phyloP scores from a whole-genome alignment of 2,329 filamentous ascomycete genomes.

The Clonostachys solani region DNA sequence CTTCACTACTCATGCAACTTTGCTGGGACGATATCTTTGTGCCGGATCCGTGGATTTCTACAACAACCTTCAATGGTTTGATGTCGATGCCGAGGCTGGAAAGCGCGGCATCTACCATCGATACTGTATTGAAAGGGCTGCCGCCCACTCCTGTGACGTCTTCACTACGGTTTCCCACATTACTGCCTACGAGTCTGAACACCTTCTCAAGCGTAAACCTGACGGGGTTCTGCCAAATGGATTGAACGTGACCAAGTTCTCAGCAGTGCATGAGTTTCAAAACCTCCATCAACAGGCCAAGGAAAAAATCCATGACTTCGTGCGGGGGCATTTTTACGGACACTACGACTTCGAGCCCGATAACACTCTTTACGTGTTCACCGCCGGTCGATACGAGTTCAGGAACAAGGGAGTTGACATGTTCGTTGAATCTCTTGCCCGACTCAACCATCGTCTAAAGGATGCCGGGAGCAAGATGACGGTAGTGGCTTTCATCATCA shows the following conservation, averaged over 20 bases:
- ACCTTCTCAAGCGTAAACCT: conserved; percentile 94
- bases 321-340: conserved; percentile 96
- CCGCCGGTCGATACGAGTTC: conserved; percentile 94
- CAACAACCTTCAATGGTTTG: conserved; percentile 96
- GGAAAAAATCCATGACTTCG: conserved; percentile 97
- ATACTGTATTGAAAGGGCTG: conserved; percentile 95
- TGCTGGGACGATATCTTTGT: conserved; percentile 93
- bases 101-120: conserved; percentile 98
- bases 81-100: conserved; percentile 92
- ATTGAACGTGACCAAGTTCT: conserved; percentile 95
- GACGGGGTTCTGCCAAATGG: conserved; percentile 96
- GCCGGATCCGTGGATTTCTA: conserved; percentile 98
- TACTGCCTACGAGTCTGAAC: conserved; percentile 96
- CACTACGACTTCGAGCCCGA: conserved; percentile 97
- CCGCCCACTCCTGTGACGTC: conserved; percentile 88
- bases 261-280: conserved; percentile 97
- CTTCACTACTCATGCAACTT: conserved; percentile 95
- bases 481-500: conserved; percentile 96
- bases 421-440: conserved; percentile 96
- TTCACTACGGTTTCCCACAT: conserved; percentile 99
- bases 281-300: conserved; percentile 96
- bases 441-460: conserved; percentile 92
- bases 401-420: conserved; percentile 98
- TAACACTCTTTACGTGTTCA: conserved; percentile 97
- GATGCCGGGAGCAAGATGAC: conserved; percentile 80